Evolutionary conservation across 177 flowering plant species (phyloP).

Genomic region (Telopea speciosissima): DNA sequence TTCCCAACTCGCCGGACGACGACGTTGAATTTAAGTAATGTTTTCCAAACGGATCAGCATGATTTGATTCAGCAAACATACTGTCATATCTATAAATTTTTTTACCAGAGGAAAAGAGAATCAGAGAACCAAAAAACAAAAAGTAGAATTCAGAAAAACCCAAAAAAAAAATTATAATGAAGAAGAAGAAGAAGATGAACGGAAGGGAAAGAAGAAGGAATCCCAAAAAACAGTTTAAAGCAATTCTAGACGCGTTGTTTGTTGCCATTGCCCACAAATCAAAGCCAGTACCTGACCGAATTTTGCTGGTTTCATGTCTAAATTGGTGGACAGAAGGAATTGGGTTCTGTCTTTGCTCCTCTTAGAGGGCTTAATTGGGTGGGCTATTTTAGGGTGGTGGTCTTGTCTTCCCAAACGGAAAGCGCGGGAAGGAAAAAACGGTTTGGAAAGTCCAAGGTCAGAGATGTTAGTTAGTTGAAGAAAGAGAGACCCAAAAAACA

Average conservation of each 20-base stretch:
- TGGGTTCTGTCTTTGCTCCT: too few relatives aligned
- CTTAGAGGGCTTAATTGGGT: neutral
- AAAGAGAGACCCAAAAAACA: too few relatives aligned
- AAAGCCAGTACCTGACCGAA: conserved; percentile 4
- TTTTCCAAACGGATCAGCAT: neutral
- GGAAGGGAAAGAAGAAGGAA: neutral
- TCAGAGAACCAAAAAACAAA: neutral
- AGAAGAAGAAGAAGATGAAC: neutral
- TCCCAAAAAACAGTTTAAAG: neutral
- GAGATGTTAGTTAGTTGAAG: neutral
- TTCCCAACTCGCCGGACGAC: neutral
- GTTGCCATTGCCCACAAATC: neutral
- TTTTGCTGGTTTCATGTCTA: neutral
- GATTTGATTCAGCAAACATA: neutral
- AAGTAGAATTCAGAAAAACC: neutral
- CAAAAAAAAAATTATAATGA: neutral
- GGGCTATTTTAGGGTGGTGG: neutral
- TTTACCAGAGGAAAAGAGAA: neutral
- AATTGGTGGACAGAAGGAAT: neutral
- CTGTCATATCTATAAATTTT: neutral
- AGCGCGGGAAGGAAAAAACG: neutral
- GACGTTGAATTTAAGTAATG: neutral
- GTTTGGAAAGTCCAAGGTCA: neutral
- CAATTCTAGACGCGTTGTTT: neutral
- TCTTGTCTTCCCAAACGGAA: neutral